phyloP scores from a whole-genome alignment of 768 basidiomycete species.

The Lentinula sp. region DNA sequence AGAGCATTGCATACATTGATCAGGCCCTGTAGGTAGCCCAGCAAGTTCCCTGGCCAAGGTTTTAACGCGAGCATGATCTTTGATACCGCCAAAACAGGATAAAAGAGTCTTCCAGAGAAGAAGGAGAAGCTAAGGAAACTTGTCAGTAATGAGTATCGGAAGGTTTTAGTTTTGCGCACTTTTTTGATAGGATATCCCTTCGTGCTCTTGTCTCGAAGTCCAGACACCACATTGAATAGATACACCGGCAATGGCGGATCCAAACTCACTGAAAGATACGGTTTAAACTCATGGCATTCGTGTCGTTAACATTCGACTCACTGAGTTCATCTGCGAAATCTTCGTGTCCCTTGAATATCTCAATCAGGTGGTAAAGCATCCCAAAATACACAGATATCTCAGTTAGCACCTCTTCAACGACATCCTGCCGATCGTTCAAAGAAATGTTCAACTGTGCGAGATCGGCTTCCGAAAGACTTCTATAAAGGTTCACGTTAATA shows the following conservation, averaged over 20 bases:
- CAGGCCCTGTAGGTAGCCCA: constrained; percentile 54
- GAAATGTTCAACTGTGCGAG: constrained; percentile 67
- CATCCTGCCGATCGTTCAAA: constrained; percentile 63
- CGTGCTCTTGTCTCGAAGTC: constrained; percentile 86
- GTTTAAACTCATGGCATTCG: constrained; percentile 6
- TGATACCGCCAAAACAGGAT: constrained; percentile 88
- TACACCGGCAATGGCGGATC: constrained; percentile 93
- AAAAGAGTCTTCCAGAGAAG: constrained; percentile 93
- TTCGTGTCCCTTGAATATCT: constrained; percentile 89
- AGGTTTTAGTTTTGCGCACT: constrained; percentile 32
- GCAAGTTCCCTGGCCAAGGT: constrained; percentile 80
- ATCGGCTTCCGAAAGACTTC: constrained; percentile 72
- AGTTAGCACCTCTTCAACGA: constrained; percentile 85
- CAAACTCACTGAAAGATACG: constrained; percentile 67
- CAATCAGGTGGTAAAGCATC: constrained; percentile 92
- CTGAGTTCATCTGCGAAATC: constrained; percentile 96
- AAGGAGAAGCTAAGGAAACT: constrained; percentile 64
- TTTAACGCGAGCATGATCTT: constrained; percentile 80
- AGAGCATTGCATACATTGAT: constrained; percentile 23
- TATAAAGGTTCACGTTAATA: constrained; percentile 19
- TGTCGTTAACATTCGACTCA: constrained; percentile 35
- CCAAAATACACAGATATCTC: constrained; percentile 92
- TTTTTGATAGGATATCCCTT: constrained; percentile 98
- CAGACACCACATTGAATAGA: constrained; percentile 85
- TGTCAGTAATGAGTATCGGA: constrained; percentile 1